Evolutionary conservation across 495 filamentous ascomycete species (phyloP), one percentile per base, ranked within the genome.

Genomic region (Aspergillus sclerotioniger): DNA sequence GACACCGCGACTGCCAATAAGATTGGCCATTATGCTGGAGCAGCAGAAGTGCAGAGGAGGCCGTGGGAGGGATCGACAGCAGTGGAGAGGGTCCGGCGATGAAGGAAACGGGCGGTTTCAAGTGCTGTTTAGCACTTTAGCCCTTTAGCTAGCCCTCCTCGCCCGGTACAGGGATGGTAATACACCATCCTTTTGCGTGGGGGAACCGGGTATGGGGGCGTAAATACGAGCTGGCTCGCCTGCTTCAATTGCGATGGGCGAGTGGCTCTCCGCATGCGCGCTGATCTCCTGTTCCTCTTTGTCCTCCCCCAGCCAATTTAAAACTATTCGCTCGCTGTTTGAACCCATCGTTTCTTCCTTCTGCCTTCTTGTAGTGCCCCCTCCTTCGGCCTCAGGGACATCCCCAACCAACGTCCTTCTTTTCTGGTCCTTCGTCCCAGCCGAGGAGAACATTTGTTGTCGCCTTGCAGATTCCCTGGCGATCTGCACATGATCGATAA

Each of bases 401-500:
- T 8, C n/a, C 46, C 43, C 45, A 16, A n/a, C 32, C 44, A 20
- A 43, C 19, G 45, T 54, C 57, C 13, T 16, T 59, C 51, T 54
- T 50, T 59, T 6, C 48, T 33, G 1, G 13, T n/a, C 49, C 46
- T 32, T n/a, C 44, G 25, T 59, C 8, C 45, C 37, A 48, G 32
- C 41, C 48, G 41, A 60, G 35, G 43, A 37, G 51, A 25, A 12
- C 15, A 37, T 53, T 53, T 53, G 4, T 35, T 29, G 15, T 48
- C 31, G 15, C 35, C 46, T 49, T 48, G 45, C 32, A 39, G 56
- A 48, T 58, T 48, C 50, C 49, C 32, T 54, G 17, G 45, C 31
- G 33, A 28, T 47, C 53, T 49, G 44, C 53, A 56, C 31, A 32
- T 50, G 47, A 50, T 50, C 25, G 53, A 47, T 55, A 8, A n/a